Evolutionary conservation across 2,329 filamentous ascomycete genomes (phyloP), one percentile per base, ranked within the genome.

Genomic region (Arthrobotrys sphaeroides): DNA sequence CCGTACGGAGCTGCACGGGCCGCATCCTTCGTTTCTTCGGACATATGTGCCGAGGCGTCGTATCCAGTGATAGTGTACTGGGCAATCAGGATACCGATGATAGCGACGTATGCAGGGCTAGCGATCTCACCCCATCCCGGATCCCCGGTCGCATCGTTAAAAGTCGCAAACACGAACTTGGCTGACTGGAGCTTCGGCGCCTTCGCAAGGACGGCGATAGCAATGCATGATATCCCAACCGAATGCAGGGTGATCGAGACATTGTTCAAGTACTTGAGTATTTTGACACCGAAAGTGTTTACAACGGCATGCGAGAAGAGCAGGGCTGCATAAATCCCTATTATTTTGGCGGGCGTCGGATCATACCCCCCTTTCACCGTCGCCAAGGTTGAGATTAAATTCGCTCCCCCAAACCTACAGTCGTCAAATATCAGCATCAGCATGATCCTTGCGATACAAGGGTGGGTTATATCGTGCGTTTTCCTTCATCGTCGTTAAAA

Each of bases 261-360:
- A 78, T 88, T 88, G 81, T 88, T 89, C 26, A 89, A 81, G 78
- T 87, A 86, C 38, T 84, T 83, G 16, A 89, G 83, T n/a, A 85
- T 81, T 69, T 83, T 84, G 0, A 88, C 86, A 51, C 87, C 87
- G 77, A 89, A 88, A 0, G 85, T 86, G 80, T 89, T 89, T 78
- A 88, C 82, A 1, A 87, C 79, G 13, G 83, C 86, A 78, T 88
- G 87, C 2, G 85, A 86, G 33, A 86, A 77, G 2, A 89, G 83
- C 3, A 88, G 82, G 4, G 87, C 87, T 4, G 86, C 87, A 77
- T 88, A 88, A 72, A 89, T 88, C n/a, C 86, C 87, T 57, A 89
- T 84, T 2, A 85, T 87, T 75, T 84, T 84, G 12, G 78, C 82
- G 0, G 87, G 82, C 0, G 84, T 85, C 0, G 86, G 80, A 18